Base-by-base conservation (phyloP, 129 eudicot species). In the Artemisia tridentata region DNA sequence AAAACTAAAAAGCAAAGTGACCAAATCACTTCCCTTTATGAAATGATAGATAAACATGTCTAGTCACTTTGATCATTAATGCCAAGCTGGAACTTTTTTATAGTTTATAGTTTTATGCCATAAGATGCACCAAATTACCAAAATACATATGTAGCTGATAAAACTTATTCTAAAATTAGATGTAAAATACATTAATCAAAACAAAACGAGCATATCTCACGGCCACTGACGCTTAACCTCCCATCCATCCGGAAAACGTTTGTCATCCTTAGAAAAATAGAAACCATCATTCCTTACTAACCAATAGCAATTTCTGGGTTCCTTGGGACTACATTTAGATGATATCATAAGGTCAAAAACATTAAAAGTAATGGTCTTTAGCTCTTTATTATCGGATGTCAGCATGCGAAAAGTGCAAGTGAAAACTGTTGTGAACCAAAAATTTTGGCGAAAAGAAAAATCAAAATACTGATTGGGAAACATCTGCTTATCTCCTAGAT, bases 281-380 rank as follows among this genome's bases (percentile, higher is more conserved):
- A 76, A 76, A 34, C 75, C 80, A 68, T 76, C 70, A 41, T 76
- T 43, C 63, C 63, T 50, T 49, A 68, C 80, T 62, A 50, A 60
- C 75, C 80, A 76, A 47, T 43, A 76, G 7, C 46, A 31, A 34
- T 48, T 18, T 50, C 1, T 2, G 0, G 49, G 27, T 7, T 68
- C 27, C 2, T 11, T 34, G 1, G 1, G 23, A 12, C 64, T 34
- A n/a, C 80, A 76, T n/a, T 5, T 17, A 2, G 1, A 4, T 5
- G 74, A 16, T 49, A 43, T 6, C 15, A 17, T 6, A 2, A 18
- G 19, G 3, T 68, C 63, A 60, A 76, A 76, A 61, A 68, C 80
- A 6, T 0, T 3, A 11, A 76, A 19, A 0, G 13, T 29, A 3
- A n/a, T 7, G 38, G 31, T 59, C 69, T 50, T 68, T 19, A 76